Evolutionary conservation across 1,284 basidiomycete genomes (phyloP).

Genomic region (Moesziomyces aphidis): DNA sequence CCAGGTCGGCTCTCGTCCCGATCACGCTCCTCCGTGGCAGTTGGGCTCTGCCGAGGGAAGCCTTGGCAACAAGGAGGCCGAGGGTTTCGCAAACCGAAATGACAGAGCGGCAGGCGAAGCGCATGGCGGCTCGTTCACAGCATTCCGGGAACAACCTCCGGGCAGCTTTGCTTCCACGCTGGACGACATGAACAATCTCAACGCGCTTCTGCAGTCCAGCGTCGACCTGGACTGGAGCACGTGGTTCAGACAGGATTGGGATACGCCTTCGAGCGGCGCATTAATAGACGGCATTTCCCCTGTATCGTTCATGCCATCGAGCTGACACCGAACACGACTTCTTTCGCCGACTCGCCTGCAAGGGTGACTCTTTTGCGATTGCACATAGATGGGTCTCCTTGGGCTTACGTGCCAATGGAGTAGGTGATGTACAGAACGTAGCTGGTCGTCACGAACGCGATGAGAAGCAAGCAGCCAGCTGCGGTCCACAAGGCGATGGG

Average conservation of each 20-base stretch:
- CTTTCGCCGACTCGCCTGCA: no score
- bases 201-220: slow-evolving; percentile 22
- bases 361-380: no score
- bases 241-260: slow-evolving; percentile 14
- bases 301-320: slow-evolving; percentile 1
- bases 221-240: slow-evolving; percentile 25
- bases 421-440: slow-evolving; percentile 55
- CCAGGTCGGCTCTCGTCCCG: no score
- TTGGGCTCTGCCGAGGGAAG: no score
- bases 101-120: background rate
- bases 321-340: no score
- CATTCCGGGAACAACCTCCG: background rate
- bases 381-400: no score
- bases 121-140: background rate
- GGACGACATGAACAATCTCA: slow-evolving; percentile 15
- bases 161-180: slow-evolving; percentile 1
- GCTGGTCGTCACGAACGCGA: slow-evolving; percentile 37
- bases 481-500: slow-evolving; percentile 40
- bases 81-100: background rate
- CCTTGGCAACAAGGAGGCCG: no score
- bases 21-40: no score
- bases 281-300: background rate
- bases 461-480: slow-evolving; percentile 28
- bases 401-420: slow-evolving; percentile 28
- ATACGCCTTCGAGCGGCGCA: background rate